phyloP scores from a whole-genome alignment of 2,329 filamentous ascomycete species.

The Colletotrichum sidae region DNA sequence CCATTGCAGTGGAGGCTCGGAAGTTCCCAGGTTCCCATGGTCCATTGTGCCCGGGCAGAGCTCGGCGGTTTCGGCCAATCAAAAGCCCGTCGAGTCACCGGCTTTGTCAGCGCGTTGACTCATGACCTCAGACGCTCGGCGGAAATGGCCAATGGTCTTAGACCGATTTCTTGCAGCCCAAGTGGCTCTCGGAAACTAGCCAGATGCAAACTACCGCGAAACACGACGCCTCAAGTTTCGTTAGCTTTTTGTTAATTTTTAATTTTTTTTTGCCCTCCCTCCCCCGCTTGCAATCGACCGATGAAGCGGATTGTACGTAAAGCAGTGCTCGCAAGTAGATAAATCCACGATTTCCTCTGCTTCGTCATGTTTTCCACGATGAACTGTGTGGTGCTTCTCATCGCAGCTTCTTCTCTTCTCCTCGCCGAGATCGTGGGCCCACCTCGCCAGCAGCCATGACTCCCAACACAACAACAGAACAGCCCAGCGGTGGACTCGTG shows the following conservation, averaged over 20 bases:
- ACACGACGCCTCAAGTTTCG: no score
- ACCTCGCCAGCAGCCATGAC: no score
- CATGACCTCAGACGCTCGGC: conserved; percentile 3
- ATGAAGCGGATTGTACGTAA: neutral
- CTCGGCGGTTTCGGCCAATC: conserved; percentile 33
- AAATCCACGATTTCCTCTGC: no score
- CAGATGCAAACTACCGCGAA: no score
- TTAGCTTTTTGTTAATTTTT: no score
- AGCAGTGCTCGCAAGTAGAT: neutral
- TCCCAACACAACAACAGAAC: no score
- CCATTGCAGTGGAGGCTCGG: neutral
- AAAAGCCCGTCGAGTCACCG: neutral
- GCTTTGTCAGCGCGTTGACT: conserved; percentile 1
- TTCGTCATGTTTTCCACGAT: no score
- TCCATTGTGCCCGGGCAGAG: neutral
- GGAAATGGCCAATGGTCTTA: conserved; percentile 12
- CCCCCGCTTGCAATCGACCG: conserved; percentile 2
- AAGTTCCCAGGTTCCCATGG: neutral
- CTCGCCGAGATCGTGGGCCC: no score
- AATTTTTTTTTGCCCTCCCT: no score
- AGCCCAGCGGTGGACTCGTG: no score
- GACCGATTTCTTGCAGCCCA: conserved; percentile 6
- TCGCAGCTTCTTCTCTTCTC: no score
- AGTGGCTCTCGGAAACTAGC: conserved; percentile 10
- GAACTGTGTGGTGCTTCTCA: no score